Conservation (phyloP, 2,329 filamentous ascomycete species). For the Cladosporium sp. region DNA sequence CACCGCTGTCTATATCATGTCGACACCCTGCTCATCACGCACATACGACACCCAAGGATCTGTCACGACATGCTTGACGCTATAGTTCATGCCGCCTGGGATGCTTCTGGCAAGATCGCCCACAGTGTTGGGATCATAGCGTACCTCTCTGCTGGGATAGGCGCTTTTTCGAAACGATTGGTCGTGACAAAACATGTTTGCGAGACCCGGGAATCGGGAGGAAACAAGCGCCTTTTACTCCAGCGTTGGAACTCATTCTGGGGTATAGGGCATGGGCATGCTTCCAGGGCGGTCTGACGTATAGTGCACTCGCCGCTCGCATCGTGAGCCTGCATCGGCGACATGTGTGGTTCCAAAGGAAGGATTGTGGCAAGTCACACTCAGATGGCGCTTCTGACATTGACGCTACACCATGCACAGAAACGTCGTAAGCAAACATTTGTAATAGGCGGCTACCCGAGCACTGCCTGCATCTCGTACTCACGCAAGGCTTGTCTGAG, state of each 20-base stretch:
- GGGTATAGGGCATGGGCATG: too few species aligned
- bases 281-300: too few species aligned
- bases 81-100: neutral
- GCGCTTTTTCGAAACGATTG: neutral
- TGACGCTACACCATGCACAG: neutral
- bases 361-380: neutral
- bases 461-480: too few species aligned
- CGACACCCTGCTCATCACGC: neutral
- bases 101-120: neutral
- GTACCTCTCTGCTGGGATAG: neutral
- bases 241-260: too few species aligned
- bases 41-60: neutral
- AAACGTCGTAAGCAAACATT: neutral
- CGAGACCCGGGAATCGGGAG: neutral
- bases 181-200: neutral
- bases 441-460: neutral
- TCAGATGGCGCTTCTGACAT: neutral
- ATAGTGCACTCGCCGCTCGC: too few species aligned
- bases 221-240: neutral
- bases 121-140: neutral
- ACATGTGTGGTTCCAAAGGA: neutral
- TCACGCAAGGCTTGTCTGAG: too few species aligned
- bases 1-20: neutral
- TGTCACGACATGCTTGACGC: neutral
- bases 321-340: too few species aligned